Evolutionary conservation across 768 basidiomycete genomes (phyloP).

Genomic region (Mrakia frigida): DNA sequence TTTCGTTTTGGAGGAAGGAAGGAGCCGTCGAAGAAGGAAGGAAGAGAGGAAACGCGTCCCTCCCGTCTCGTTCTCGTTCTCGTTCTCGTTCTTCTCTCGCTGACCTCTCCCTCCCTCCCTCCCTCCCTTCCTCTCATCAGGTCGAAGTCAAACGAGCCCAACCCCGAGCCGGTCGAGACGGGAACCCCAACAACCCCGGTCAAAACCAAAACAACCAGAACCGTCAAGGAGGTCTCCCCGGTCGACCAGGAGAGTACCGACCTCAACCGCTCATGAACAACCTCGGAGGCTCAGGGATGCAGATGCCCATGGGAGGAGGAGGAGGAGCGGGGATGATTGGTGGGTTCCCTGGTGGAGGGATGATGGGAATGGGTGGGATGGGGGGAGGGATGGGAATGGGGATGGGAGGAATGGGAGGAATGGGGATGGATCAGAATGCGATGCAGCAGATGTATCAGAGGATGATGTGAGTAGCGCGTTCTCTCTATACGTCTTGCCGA

Average conservation of each 20-base stretch:
- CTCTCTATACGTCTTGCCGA: too few species aligned
- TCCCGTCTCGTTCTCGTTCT: background rate
- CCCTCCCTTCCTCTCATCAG: slow-evolving; percentile 47
- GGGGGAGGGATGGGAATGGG: slow-evolving; percentile 25
- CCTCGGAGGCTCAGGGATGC: slow-evolving; percentile 19
- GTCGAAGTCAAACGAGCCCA: slow-evolving; percentile 97
- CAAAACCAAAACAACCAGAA: background rate
- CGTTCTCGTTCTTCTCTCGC: too few species aligned
- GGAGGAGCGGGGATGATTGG: slow-evolving; percentile 16
- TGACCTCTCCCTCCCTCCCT: background rate
- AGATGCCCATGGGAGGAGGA: slow-evolving; percentile 26
- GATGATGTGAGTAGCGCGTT: slow-evolving; percentile 53
- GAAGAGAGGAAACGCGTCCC: too few species aligned
- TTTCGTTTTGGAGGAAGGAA: too few species aligned
- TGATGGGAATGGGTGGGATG: slow-evolving; percentile 29
- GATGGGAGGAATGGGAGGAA: slow-evolving; percentile 31
- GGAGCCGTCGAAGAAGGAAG: too few species aligned
- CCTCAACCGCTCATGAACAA: background rate
- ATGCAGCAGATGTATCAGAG: slow-evolving; percentile 74
- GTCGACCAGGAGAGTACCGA: background rate
- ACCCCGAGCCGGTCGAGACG: slow-evolving; percentile 54
- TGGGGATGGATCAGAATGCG: slow-evolving; percentile 23
- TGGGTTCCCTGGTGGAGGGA: slow-evolving; percentile 7
- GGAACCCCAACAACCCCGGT: slow-evolving; percentile 5
- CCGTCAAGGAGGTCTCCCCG: background rate